Evolutionary conservation across 2,329 filamentous ascomycete genomes (phyloP).

Genomic region (Sporothrix brunneoviolacea): DNA sequence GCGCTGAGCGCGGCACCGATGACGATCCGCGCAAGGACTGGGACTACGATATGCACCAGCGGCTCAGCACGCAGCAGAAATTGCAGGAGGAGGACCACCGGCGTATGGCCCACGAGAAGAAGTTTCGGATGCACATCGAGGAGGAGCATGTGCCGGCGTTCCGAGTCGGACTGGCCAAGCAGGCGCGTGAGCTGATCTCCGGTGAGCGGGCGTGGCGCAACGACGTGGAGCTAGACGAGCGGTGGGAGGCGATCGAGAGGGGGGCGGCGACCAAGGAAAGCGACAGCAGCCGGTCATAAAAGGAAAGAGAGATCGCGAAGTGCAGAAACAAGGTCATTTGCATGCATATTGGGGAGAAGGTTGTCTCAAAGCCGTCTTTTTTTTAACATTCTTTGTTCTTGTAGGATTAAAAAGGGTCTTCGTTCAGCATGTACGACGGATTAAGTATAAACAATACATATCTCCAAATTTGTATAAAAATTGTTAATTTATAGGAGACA

Average conservation of each 20-base stretch:
- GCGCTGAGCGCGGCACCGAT: conserved; percentile 13
- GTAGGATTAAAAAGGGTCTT: conserved; percentile 10
- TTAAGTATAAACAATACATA: not conserved
- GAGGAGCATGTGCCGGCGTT: conserved; percentile 31
- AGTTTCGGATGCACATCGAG: conserved; percentile 26
- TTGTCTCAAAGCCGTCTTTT: no score
- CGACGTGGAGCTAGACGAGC: conserved; percentile 37
- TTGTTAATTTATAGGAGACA: no score
- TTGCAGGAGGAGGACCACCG: conserved; percentile 26
- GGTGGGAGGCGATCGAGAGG: conserved; percentile 35
- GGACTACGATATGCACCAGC: conserved; percentile 53
- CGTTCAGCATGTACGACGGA: conserved; percentile 3
- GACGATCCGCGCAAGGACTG: conserved; percentile 40
- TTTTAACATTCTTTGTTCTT: not conserved
- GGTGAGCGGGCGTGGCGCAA: conserved; percentile 57
- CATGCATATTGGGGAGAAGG: no score
- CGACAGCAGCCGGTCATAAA: conserved; percentile 18
- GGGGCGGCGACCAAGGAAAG: not conserved
- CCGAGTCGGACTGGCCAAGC: conserved; percentile 39
- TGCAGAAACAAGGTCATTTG: not conserved
- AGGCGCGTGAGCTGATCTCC: conserved; percentile 57
- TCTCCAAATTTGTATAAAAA: conserved; percentile 2
- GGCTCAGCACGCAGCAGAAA: conserved; percentile 17
- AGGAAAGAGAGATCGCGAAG: no score
- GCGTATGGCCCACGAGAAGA: conserved; percentile 18